Conservation (phyloP, 352 stramenopile genomes). For the Blastocystis sp. region DNA sequence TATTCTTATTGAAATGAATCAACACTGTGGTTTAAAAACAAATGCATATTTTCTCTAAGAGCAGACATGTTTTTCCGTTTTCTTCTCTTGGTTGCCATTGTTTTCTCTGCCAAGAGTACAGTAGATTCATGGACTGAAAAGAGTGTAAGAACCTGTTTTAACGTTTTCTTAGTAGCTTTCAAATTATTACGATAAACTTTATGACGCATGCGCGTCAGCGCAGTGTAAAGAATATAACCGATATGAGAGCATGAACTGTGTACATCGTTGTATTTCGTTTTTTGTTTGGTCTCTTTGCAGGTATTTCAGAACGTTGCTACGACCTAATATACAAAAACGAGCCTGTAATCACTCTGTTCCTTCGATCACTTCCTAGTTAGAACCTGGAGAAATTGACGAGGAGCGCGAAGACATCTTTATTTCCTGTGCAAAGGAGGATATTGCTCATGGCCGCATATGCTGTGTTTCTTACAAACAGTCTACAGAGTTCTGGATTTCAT, state of each 20-base stretch:
- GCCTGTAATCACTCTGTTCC: background rate
- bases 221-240: slow-evolving; percentile 1
- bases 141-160: background rate
- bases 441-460: background rate
- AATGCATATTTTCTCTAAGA: background rate
- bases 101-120: background rate
- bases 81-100: background rate
- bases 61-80: background rate
- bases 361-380: background rate
- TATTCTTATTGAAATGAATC: too few relatives aligned
- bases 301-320: slow-evolving; percentile 28
- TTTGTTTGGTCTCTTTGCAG: background rate
- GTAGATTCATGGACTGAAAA: background rate
- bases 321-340: background rate
- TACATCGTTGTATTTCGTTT: background rate
- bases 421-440: slow-evolving; percentile 3
- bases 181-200: background rate
- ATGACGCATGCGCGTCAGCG: background rate
- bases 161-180: background rate
- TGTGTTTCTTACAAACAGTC: background rate
- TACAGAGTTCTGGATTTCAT: background rate
- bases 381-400: slow-evolving; percentile 1
- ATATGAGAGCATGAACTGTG: slow-evolving; percentile 49
- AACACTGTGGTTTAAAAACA: background rate
- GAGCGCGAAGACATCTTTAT: slow-evolving; percentile 10